Conservation (phyloP, 73 alveolate genomes). For the Vitrella brassicaformis region DNA sequence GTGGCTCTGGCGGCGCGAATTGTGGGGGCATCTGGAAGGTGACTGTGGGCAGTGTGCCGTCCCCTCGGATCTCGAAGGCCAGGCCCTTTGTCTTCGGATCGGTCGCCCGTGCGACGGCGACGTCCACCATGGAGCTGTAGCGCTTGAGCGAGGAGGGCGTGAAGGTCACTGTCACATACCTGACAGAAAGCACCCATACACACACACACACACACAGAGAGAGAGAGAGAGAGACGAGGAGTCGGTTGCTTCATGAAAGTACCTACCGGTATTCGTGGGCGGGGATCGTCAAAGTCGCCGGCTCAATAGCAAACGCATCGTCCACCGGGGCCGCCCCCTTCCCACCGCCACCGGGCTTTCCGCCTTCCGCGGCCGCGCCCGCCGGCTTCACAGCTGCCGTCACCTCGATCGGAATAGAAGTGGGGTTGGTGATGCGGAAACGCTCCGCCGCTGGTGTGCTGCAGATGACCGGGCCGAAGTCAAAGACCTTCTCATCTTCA, state of each 20-base stretch:
- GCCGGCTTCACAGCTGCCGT: not conserved
- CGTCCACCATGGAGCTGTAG: too few species aligned
- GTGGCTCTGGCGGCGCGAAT: not conserved
- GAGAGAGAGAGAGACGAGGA: too few species aligned
- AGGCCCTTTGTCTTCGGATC: conserved; percentile 16
- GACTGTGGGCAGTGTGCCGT: conserved; percentile 25
- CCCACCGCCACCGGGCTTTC: not conserved
- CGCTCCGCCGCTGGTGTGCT: not conserved
- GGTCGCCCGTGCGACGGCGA: not conserved
- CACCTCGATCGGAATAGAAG: not conserved
- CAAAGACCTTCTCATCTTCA: not conserved
- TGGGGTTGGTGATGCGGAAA: not conserved
- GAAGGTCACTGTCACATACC: not conserved
- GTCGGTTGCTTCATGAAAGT: too few species aligned
- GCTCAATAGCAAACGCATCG: not conserved
- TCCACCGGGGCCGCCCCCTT: not conserved
- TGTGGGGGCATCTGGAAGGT: conserved; percentile 9
- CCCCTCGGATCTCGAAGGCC: conserved; percentile 24
- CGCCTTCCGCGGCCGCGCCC: not conserved
- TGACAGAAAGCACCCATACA: too few species aligned
- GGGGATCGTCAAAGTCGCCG: not conserved
- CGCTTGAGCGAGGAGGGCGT: not conserved
- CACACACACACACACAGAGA: too few species aligned
- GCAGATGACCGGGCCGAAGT: not conserved
- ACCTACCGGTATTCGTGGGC: not conserved